A percentile compares a stretch with the other conserved stretches of the same genome.
Evolutionary conservation across 441 rosid species (phyloP).

Genomic region (Syzygium syzygioides): DNA sequence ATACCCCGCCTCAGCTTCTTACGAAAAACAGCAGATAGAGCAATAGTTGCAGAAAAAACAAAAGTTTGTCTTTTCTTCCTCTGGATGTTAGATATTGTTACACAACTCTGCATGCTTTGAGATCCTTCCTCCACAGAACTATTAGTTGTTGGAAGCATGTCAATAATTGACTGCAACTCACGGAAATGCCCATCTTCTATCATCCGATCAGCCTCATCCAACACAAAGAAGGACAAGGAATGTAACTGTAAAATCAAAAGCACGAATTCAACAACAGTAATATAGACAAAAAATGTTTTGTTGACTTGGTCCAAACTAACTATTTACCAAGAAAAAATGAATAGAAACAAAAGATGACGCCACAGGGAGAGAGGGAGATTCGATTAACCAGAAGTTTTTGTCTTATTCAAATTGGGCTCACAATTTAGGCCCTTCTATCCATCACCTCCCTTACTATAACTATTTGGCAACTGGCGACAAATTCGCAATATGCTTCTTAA

Average conservation of each 20-base stretch:
- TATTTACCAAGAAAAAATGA: neutral
- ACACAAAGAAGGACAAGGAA: slow-evolving; percentile 86
- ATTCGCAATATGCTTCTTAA: neutral
- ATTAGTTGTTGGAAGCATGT: slow-evolving; percentile 66
- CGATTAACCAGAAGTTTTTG: neutral
- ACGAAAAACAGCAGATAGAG: slow-evolving; percentile 86
- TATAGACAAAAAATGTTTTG: neutral
- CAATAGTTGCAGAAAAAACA: slow-evolving; percentile 96
- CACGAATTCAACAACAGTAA: neutral
- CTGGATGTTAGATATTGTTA: slow-evolving; percentile 48
- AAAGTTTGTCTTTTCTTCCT: slow-evolving; percentile 92
- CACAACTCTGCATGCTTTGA: slow-evolving; percentile 43
- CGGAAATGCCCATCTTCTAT: slow-evolving; percentile 91
- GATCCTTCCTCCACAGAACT: slow-evolving; percentile 36
- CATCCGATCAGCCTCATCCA: slow-evolving; percentile 99
- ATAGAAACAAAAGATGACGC: neutral
- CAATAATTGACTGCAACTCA: slow-evolving; percentile 94
- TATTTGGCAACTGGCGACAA: neutral
- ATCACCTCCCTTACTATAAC: neutral
- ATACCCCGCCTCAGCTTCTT: slow-evolving; percentile 82
- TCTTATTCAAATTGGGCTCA: neutral
- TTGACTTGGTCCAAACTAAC: neutral
- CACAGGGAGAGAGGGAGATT: neutral
- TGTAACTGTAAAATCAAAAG: slow-evolving; percentile 56
- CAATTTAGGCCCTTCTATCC: neutral